These are phyloP conservation scores for Clarireedia monteithiana DNA, from an alignment of 2,329 filamentous ascomycete species.

Conservation along the genomic window DNA sequence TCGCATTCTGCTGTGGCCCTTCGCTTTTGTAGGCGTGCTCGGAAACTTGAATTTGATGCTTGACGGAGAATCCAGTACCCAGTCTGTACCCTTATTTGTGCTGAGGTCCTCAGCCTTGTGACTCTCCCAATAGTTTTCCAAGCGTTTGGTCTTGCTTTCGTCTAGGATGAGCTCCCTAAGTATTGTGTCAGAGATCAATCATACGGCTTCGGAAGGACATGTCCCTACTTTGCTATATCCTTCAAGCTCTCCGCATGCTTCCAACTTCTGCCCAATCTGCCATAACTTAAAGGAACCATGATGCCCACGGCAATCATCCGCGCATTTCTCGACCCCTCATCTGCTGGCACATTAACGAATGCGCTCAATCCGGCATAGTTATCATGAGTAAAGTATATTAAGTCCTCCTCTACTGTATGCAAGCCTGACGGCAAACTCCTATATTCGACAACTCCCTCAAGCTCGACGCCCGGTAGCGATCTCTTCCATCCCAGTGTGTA, in stretches of 20 bases:
- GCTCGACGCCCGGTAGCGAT: constrained; percentile 57
- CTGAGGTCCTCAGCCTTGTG: constrained; percentile 35
- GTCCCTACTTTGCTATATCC: constrained; percentile 57
- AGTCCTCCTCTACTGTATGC: constrained; percentile 79
- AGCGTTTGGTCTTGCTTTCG: constrained; percentile 49
- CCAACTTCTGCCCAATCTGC: constrained; percentile 82
- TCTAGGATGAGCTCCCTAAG: constrained; percentile 55
- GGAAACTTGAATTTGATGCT: constrained; percentile 38
- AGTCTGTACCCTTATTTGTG: constrained; percentile 19
- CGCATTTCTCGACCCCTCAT: constrained; percentile 74
- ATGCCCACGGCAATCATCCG: constrained; percentile 89
- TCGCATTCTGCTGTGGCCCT: constrained; percentile 45
- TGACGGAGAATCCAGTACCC: constrained; percentile 30
- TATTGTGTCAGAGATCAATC: constrained; percentile 18
- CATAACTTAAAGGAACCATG: constrained; percentile 77
- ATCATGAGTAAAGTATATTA: constrained; percentile 90
- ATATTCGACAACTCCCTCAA: constrained; percentile 89
- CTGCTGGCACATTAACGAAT: constrained; percentile 77
- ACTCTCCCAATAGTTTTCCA: constrained; percentile 77
- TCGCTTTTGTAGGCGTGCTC: constrained; percentile 27
- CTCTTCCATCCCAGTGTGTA: constrained; percentile 88
- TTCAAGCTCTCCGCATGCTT: constrained; percentile 72
- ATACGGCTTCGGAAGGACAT: no score
- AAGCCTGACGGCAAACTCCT: constrained; percentile 91
- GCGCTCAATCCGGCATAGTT: constrained; percentile 82